Conservation (phyloP, 116 monocot genomes). For the Cymodocea nodosa region DNA sequence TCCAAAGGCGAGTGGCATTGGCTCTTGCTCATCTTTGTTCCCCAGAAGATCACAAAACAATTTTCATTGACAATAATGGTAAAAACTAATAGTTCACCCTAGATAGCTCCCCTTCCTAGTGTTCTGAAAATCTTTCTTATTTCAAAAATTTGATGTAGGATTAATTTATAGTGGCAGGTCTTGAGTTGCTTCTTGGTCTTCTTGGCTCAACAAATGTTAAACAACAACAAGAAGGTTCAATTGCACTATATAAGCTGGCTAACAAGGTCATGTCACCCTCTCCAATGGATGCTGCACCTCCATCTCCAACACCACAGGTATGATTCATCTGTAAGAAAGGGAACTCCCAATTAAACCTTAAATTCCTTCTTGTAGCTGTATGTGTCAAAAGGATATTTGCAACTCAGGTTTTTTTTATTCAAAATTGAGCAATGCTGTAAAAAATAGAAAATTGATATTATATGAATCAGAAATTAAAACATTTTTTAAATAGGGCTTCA, state of each 20-base stretch:
- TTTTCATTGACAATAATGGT: constrained; percentile 94
- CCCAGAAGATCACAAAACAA: constrained; percentile 72
- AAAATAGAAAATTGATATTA: too few species aligned
- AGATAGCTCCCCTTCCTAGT: too few species aligned
- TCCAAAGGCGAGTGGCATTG: constrained; percentile 75
- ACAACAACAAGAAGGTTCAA: constrained; percentile 80
- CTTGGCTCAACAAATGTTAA: constrained; percentile 57
- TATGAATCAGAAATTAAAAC: too few species aligned
- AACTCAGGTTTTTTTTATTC: not conserved
- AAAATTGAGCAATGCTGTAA: too few species aligned
- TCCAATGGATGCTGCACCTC: constrained; percentile 83
- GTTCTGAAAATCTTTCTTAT: too few species aligned
- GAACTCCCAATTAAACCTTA: not conserved
- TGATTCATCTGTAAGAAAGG: too few species aligned
- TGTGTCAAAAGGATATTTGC: not conserved
- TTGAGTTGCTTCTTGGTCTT: constrained; percentile 82
- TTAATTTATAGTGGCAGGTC: constrained; percentile 22
- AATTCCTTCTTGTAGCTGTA: too few species aligned
- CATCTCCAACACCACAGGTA: constrained; percentile 81
- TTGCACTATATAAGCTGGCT: constrained; percentile 69
- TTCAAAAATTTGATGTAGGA: too few species aligned
- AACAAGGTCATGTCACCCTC: constrained; percentile 76
- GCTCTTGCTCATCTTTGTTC: constrained; percentile 91
- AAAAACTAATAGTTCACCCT: not conserved
- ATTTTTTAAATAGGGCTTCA: too few species aligned